Conservation (phyloP, 2,329 filamentous ascomycete species). For the Curvularia sp. region DNA sequence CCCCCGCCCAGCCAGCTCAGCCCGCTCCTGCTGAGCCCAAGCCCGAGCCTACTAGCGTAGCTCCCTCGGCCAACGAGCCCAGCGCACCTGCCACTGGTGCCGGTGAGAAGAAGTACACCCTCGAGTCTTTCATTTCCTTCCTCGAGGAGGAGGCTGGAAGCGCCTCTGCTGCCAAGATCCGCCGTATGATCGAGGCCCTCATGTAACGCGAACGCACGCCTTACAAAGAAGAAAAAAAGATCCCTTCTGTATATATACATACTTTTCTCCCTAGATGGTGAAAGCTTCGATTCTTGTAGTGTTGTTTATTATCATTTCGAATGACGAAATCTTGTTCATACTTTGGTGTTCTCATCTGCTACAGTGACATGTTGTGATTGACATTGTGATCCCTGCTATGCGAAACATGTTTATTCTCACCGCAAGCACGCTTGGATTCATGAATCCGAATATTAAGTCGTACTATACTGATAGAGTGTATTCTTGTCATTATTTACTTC, state of each 20-base stretch:
- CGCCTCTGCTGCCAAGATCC: conserved; percentile 22
- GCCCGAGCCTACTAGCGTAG: conserved; percentile 13
- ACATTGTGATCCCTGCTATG: background rate
- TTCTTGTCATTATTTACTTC: background rate
- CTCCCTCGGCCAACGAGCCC: conserved; percentile 15
- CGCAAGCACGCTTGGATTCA: background rate
- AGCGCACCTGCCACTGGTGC: conserved; percentile 10
- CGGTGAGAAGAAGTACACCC: conserved; percentile 28
- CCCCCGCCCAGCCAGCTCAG: background rate
- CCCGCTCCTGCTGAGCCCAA: background rate
- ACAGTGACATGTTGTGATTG: background rate
- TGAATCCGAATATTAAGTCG: too few species aligned
- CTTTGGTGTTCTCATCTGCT: background rate
- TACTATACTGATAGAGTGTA: background rate
- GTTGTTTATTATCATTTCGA: conserved; percentile 9
- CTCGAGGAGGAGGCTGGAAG: conserved; percentile 22
- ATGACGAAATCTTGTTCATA: conserved; percentile 10
- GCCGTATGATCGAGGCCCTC: conserved; percentile 26
- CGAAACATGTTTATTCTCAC: background rate
- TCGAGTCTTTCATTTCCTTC: conserved; percentile 27
- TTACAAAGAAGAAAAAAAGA: background rate
- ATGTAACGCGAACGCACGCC: conserved; percentile 1
- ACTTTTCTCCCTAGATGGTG: conserved; percentile 13
- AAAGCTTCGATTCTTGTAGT: conserved; percentile 20
- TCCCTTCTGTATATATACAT: conserved; percentile 15